Conservation (phyloP, 2,329 filamentous ascomycete species). For the Aspergillus piperis region DNA sequence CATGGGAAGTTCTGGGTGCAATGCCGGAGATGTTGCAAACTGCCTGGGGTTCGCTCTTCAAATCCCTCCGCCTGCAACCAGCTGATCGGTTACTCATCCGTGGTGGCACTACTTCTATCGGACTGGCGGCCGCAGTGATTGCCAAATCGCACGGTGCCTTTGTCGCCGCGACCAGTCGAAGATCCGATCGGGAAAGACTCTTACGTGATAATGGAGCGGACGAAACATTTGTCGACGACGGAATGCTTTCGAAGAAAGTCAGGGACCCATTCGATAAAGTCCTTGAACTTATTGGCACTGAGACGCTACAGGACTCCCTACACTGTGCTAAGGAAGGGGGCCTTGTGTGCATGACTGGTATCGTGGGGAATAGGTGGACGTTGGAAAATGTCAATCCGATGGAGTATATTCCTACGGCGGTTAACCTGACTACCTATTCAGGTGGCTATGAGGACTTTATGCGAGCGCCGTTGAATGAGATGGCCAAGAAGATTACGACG, state of each 20-base stretch:
- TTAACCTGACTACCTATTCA: constrained; percentile 45
- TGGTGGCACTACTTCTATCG: constrained; percentile 52
- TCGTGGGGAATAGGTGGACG: constrained; percentile 48
- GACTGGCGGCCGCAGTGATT: constrained; percentile 50
- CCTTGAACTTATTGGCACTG: constrained; percentile 50
- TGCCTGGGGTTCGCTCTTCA: constrained; percentile 49
- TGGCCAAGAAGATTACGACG: constrained; percentile 41
- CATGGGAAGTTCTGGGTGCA: constrained; percentile 49
- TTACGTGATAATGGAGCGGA: constrained; percentile 45
- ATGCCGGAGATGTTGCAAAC: constrained; percentile 56
- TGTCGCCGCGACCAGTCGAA: constrained; percentile 47
- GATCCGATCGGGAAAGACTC: constrained; percentile 37
- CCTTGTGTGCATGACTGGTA: constrained; percentile 50
- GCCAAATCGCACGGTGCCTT: constrained; percentile 45
- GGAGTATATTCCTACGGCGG: constrained; percentile 43
- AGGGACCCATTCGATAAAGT: constrained; percentile 45
- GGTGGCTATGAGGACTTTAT: constrained; percentile 45
- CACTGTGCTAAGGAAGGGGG: constrained; percentile 42
- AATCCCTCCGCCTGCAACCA: constrained; percentile 38
- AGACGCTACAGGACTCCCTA: constrained; percentile 48
- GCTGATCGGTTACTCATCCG: constrained; percentile 51
- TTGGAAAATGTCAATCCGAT: constrained; percentile 46
- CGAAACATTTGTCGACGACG: constrained; percentile 49
- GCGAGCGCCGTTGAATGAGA: constrained; percentile 43
- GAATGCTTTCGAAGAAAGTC: constrained; percentile 38